Evolutionary conservation across 257 asterid genomes (phyloP).

Genomic region (Nicotiana obtusifolia): DNA sequence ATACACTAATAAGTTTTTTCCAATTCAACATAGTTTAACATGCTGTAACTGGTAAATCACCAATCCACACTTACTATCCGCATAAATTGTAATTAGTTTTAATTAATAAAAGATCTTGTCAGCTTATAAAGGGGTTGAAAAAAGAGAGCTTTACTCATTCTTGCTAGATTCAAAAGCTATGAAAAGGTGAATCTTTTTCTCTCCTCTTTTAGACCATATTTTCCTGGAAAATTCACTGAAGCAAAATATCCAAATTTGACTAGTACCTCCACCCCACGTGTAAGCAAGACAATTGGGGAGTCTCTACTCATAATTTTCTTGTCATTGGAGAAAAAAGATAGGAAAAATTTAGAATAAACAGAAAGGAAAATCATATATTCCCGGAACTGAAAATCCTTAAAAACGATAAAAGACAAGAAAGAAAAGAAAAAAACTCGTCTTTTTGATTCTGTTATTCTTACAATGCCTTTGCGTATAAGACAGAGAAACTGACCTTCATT

Average conservation of each 20-base stretch:
- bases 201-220: not conserved
- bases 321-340: not conserved
- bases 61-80: not conserved
- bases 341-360: not conserved
- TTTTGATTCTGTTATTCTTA: not conserved
- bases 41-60: not conserved
- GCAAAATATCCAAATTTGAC: not conserved
- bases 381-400: not conserved
- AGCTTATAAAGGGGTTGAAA: not conserved
- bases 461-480: not conserved
- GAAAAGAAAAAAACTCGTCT: not conserved
- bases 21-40: constrained; percentile 2
- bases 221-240: constrained; percentile 1
- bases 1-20: not conserved
- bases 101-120: not conserved
- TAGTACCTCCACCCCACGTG: not conserved
- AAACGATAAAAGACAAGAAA: not conserved
- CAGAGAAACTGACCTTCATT: constrained; percentile 46
- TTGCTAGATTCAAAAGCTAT: not conserved
- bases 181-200: not conserved
- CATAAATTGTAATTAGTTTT: not conserved
- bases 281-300: not conserved
- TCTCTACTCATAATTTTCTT: not conserved
- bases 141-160: not conserved
- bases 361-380: not conserved